These are phyloP conservation scores for Picochlorum sp. DNA, from an alignment of 139 green algal species.

Conservation along the genomic window DNA sequence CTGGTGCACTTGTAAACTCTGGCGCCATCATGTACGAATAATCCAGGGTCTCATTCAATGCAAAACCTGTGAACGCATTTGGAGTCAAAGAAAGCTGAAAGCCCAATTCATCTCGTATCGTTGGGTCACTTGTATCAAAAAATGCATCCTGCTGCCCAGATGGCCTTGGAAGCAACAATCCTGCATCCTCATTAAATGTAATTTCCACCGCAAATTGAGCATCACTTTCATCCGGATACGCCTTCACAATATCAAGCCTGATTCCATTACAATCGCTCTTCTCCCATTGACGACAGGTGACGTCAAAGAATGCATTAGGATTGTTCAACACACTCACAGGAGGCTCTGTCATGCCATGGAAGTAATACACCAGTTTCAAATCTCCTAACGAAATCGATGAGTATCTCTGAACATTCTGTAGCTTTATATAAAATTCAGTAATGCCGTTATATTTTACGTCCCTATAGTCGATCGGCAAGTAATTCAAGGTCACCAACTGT, in stretches of 20 bases:
- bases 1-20: neutral
- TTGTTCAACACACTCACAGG: neutral
- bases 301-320: conserved; percentile 7
- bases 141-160: neutral
- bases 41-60: conserved; percentile 42
- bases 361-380: conserved; percentile 51
- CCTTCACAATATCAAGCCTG: conserved; percentile 24
- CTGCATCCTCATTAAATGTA: conserved; percentile 25
- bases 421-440: conserved; percentile 55
- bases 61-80: conserved; percentile 16
- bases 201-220: conserved; percentile 44
- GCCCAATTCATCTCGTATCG: conserved; percentile 11
- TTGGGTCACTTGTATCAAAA: conserved; percentile 11
- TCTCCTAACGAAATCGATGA: conserved; percentile 18
- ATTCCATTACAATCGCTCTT: conserved; percentile 35
- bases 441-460: conserved; percentile 22
- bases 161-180: conserved; percentile 18
- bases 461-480: conserved; percentile 44
- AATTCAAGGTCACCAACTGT: conserved; percentile 33
- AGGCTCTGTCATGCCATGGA: conserved; percentile 22
- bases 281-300: conserved; percentile 23
- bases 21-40: conserved; percentile 53
- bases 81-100: conserved; percentile 33
- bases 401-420: conserved; percentile 37
- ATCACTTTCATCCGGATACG: conserved; percentile 23